Conservation (phyloP, 495 filamentous ascomycete species). For the Neurospora intermedia region DNA sequence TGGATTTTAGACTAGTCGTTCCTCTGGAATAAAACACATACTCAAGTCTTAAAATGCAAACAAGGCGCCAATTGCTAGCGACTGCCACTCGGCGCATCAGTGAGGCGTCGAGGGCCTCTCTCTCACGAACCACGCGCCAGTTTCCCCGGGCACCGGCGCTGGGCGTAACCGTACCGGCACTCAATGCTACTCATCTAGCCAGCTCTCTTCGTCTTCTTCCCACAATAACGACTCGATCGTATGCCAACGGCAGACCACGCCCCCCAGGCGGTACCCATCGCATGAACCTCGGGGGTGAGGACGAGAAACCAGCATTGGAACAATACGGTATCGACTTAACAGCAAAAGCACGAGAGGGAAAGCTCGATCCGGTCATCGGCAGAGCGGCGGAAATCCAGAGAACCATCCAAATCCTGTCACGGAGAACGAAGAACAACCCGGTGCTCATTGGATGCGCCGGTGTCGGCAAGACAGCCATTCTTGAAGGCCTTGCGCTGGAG, state of each 20-base stretch:
- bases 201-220: constrained; percentile 16
- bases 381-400: constrained; percentile 83
- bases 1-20: background rate
- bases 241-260: constrained; percentile 70
- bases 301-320: constrained; percentile 77
- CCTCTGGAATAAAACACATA: background rate
- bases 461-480: constrained; percentile 89
- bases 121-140: constrained; percentile 13
- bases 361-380: constrained; percentile 92
- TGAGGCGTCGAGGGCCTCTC: constrained; percentile 21
- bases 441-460: constrained; percentile 88
- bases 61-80: constrained; percentile 24
- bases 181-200: background rate
- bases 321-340: constrained; percentile 89
- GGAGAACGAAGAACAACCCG: constrained; percentile 94
- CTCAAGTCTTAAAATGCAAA: constrained; percentile 23
- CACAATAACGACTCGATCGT: constrained; percentile 36
- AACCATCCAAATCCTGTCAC: constrained; percentile 86
- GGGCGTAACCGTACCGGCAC: constrained; percentile 7
- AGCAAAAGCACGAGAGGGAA: constrained; percentile 72
- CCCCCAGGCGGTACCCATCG: constrained; percentile 86
- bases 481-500: constrained; percentile 84
- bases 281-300: constrained; percentile 75
- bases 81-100: constrained; percentile 27
- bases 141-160: constrained; percentile 9